Base-by-base conservation (phyloP, 768 basidiomycete species). In the Russula compacta region DNA sequence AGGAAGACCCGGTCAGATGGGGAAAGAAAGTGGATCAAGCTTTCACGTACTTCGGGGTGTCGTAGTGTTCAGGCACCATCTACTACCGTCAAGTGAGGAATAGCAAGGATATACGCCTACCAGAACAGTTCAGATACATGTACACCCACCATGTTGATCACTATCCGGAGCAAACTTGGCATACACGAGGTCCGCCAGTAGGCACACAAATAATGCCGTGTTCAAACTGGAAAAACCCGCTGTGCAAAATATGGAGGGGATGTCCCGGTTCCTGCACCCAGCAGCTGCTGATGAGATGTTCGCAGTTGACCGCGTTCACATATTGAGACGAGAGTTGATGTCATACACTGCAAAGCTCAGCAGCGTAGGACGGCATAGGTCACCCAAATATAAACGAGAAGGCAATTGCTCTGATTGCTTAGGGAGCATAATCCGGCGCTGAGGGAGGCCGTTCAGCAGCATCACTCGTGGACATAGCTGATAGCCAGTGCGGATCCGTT, bases 1-100 rank as follows among this genome's bases (percentile, higher is more conserved):
- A 12, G 32, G 53, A 55, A 43, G 19, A 35, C 62, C 47, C 64
- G 17, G 56, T 63, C 59, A 29, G 15, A 47, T 14, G 17, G 47
- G 38, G 24, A 40, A 46, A 42, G 4, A 29, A 70, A 85, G 85
- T 85, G 72, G 82, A 83, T 67, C 77, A 67, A 72, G 78, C 8
- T 15, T 4, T 81, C 39, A 83, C 81, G 56, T 83, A 82, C 68
- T 84, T 83, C 81, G 89, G 79, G 66, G 71, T 73, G 38, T 74
- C 71, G 73, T 88, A 88, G 72, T 85, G 81, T 72, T 84, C 82
- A 71, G 87, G 72, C 67, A 83, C 76, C 72, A 83, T 86, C 67
- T 80, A 79, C 80, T 82, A 89, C 59, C 86, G 78, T 87, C 85
- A 90, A 68, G 76, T 77, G 72, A 87, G 73, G 77, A 89, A 87